Evolutionary conservation across 768 basidiomycete genomes (phyloP).

Genomic region (Amanita molliuscula): DNA sequence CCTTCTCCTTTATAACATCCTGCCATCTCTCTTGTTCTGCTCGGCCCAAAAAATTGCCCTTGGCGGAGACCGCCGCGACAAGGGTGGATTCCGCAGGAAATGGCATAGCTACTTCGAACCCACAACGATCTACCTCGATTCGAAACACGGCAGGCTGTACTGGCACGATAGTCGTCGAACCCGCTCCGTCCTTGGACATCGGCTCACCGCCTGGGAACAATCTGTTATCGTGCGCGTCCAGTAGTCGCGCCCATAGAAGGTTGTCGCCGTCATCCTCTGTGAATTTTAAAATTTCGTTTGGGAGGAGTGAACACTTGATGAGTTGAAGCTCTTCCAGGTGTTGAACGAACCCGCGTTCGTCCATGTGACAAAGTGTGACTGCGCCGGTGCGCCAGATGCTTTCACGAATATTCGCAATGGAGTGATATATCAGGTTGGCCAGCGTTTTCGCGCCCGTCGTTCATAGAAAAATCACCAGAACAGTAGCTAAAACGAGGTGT

Average conservation of each 20-base stretch:
- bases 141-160: slow-evolving; percentile 12
- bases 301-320: slow-evolving; percentile 52
- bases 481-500: no score
- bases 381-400: no score
- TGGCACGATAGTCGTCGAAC: neutral
- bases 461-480: no score
- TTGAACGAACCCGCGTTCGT: neutral
- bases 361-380: neutral
- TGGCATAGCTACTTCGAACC: slow-evolving; percentile 7
- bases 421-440: no score
- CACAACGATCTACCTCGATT: neutral
- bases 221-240: neutral
- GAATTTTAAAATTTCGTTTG: slow-evolving; percentile 43
- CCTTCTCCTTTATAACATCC: slow-evolving; percentile 23
- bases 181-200: neutral
- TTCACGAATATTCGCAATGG: no score
- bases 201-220: neutral
- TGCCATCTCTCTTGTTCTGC: slow-evolving; percentile 42
- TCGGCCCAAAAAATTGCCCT: slow-evolving; percentile 36
- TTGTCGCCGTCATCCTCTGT: slow-evolving; percentile 21
- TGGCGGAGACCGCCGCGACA: slow-evolving; percentile 23
- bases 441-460: no score
- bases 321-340: slow-evolving; percentile 46
- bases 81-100: neutral
- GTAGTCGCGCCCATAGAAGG: slow-evolving; percentile 11